Conservation (phyloP, 1,139 yeast genomes). For the Yamadazyma blattariae region DNA sequence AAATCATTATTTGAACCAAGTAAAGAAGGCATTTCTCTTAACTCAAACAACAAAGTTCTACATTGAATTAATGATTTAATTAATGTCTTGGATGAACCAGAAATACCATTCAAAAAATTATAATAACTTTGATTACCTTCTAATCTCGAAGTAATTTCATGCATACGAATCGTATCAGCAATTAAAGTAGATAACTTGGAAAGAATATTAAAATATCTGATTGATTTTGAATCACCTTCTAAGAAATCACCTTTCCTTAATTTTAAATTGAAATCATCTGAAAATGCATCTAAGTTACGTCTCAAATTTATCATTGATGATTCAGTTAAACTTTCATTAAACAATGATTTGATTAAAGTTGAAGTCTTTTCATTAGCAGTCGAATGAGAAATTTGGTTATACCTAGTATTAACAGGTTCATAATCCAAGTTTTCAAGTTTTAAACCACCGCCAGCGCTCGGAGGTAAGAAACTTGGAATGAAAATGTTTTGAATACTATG, state of each 20-base stretch:
- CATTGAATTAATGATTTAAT: conserved; percentile 35
- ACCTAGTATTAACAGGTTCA: conserved; percentile 15
- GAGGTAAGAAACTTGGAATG: conserved; percentile 39
- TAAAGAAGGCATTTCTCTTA: conserved; percentile 15
- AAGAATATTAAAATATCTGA: conserved; percentile 19
- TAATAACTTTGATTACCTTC: conserved; percentile 32
- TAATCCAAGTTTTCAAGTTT: conserved; percentile 10
- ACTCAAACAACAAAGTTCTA: conserved; percentile 22
- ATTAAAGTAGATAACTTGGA: conserved; percentile 29
- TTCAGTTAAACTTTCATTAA: conserved; percentile 10
- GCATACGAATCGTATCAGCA: conserved; percentile 56
- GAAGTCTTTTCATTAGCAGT: conserved; percentile 13
- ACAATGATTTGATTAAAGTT: conserved; percentile 6
- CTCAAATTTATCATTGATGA: conserved; percentile 9
- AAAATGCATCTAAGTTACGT: conserved; percentile 11
- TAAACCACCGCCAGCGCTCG: conserved; percentile 16
- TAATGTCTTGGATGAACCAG: conserved; percentile 32
- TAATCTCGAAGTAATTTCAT: conserved; percentile 53
- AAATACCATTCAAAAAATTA: conserved; percentile 30
- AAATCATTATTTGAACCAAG: conserved; percentile 16
- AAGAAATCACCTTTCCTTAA: conserved; percentile 11
- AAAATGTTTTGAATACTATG: conserved; percentile 48
- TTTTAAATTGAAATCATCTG: conserved; percentile 12
- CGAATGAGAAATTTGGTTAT: conserved; percentile 19
- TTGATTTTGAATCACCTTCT: conserved; percentile 13